phyloP scores from a whole-genome alignment of 768 basidiomycete genomes.

The Leccinum arenicola region DNA sequence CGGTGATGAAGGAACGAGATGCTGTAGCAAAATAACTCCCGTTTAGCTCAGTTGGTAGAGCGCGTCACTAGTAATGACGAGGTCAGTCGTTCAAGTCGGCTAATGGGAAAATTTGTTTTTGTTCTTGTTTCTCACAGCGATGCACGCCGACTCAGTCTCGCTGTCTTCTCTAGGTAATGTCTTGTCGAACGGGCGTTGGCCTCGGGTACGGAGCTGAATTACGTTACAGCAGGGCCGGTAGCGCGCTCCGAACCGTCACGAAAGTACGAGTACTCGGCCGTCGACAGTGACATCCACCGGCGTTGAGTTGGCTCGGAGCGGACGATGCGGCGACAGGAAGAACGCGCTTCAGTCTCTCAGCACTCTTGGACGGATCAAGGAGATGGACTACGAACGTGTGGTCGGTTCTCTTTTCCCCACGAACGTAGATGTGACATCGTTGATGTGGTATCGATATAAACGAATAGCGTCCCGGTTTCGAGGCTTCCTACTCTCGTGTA shows the following conservation, averaged over 20 bases:
- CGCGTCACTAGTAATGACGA: slow-evolving; percentile 72
- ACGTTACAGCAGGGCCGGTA: not conserved
- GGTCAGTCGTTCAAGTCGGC: slow-evolving; percentile 68
- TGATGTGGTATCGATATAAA: not conserved
- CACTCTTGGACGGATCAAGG: slow-evolving; percentile 52
- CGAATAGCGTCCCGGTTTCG: slow-evolving; percentile 57
- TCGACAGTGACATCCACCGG: too few relatives aligned
- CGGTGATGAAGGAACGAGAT: not conserved
- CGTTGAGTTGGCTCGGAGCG: too few relatives aligned
- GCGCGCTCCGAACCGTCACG: too few relatives aligned
- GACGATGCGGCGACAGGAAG: slow-evolving; percentile 46
- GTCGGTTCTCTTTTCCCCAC: slow-evolving; percentile 32
- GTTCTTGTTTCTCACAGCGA: not conserved
- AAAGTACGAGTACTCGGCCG: too few relatives aligned
- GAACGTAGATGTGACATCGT: not conserved
- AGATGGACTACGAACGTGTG: slow-evolving; percentile 79
- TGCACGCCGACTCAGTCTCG: not conserved
- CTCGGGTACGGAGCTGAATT: not conserved
- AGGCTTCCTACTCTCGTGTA: slow-evolving; percentile 57
- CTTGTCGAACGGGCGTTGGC: not conserved
- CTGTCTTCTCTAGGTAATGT: not conserved
- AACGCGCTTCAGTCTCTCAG: slow-evolving; percentile 55
- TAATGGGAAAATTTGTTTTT: slow-evolving; percentile 35
- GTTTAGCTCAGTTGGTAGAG: slow-evolving; percentile 51
- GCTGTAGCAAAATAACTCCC: slow-evolving; percentile 14